A percentile compares a stretch with the other conserved stretches of the same genome.
Conservation (phyloP, 306 rosid genomes). For the Fragaria vesca region DNA sequence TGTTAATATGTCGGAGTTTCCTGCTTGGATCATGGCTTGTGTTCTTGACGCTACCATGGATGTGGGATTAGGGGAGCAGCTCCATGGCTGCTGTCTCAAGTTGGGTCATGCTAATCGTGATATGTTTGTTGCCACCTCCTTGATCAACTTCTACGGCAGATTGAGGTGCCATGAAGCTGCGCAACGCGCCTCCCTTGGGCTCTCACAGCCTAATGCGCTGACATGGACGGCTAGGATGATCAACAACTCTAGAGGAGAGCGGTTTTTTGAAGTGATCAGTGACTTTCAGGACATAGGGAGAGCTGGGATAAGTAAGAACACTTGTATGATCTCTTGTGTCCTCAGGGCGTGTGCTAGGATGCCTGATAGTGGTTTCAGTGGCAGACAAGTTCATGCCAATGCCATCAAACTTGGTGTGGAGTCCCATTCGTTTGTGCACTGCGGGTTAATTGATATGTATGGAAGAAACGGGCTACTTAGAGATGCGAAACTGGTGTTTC, state of each 20-base stretch:
- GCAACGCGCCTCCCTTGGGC: not conserved
- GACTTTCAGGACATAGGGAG: not conserved
- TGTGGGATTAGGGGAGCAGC: not conserved
- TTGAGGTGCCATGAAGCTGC: not conserved
- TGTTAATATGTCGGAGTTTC: not conserved
- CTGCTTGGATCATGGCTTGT: conserved; percentile 4
- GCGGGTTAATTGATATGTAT: not conserved
- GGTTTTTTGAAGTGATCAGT: not conserved
- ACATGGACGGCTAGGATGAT: not conserved
- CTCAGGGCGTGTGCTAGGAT: conserved; percentile 3
- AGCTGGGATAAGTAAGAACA: not conserved
- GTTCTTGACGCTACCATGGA: not conserved
- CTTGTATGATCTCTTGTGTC: not conserved
- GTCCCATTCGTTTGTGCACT: not conserved
- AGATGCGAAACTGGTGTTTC: not conserved
- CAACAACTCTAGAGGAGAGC: not conserved
- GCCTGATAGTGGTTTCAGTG: not conserved
- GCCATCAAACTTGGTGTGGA: not conserved
- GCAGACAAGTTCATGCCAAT: conserved; percentile 7
- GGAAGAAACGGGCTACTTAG: not conserved
- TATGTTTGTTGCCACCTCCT: not conserved
- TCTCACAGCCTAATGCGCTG: not conserved
- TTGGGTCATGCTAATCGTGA: not conserved
- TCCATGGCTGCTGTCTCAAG: conserved; percentile 2
- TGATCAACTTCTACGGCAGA: not conserved